Conservation (phyloP, 2,329 filamentous ascomycete genomes). For the Aureobasidium sp. region DNA sequence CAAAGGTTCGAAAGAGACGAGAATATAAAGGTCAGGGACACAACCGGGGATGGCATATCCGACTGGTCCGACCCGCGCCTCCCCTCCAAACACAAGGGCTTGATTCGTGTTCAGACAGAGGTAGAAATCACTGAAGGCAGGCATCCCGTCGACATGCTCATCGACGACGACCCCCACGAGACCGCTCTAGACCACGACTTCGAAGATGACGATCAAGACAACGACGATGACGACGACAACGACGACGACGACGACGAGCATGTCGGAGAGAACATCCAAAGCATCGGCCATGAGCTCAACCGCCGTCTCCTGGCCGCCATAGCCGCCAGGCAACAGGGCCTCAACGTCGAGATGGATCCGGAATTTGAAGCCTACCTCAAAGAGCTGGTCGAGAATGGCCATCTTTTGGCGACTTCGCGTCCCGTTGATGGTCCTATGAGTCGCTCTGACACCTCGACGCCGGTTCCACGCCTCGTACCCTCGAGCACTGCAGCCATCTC, state of each 20-base stretch:
- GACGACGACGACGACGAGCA: slow-evolving; percentile 20
- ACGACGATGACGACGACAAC: slow-evolving; percentile 20
- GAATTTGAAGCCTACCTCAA: slow-evolving; percentile 32
- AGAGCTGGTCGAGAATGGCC: slow-evolving; percentile 28
- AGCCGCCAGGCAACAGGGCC: slow-evolving; percentile 27
- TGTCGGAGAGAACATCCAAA: slow-evolving; percentile 2
- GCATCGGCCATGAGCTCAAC: slow-evolving; percentile 12
- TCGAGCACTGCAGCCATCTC: neutral
- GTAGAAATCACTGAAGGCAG: slow-evolving; percentile 11
- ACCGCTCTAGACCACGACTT: neutral
- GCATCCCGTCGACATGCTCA: neutral
- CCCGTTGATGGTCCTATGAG: slow-evolving; percentile 12
- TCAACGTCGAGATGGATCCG: slow-evolving; percentile 24
- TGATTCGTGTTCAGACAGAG: slow-evolving; percentile 9
- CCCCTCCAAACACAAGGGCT: slow-evolving; percentile 23
- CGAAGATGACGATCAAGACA: neutral
- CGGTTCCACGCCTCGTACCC: neutral
- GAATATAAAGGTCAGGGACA: slow-evolving; percentile 62
- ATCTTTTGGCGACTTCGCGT: slow-evolving; percentile 16
- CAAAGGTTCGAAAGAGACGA: slow-evolving; percentile 73
- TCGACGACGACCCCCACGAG: neutral
- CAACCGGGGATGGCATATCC: slow-evolving; percentile 60
- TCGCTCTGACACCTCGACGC: neutral
- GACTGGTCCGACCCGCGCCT: slow-evolving; percentile 50
- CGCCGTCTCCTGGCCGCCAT: slow-evolving; percentile 19